Percentiles rank a stretch among this genome's conserved stretches.
phyloP scores from a whole-genome alignment of 495 filamentous ascomycete species.

The Penicillium flavigenum region DNA sequence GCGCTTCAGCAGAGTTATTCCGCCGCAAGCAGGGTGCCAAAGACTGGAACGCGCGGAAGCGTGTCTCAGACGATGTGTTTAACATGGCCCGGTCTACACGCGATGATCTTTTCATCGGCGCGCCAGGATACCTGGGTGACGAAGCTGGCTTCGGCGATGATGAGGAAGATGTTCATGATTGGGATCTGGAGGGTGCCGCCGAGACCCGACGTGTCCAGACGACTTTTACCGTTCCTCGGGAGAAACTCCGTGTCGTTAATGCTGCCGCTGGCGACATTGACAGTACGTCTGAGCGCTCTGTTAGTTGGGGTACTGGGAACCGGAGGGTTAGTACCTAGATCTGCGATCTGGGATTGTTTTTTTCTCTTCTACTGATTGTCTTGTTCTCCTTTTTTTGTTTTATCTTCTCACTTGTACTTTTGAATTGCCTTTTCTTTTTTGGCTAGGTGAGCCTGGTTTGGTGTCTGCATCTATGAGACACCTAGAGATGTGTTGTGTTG shows the following conservation, averaged over 20 bases:
- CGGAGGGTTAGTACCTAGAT: conserved; percentile 15
- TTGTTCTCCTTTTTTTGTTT: not conserved
- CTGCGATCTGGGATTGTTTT: not conserved
- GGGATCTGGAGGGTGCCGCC: conserved; percentile 85
- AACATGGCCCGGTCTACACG: conserved; percentile 23
- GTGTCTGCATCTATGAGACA: not conserved
- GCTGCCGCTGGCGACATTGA: conserved; percentile 42
- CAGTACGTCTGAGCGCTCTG: conserved; percentile 32
- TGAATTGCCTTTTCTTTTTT: not conserved
- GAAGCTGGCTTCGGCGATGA: conserved; percentile 24
- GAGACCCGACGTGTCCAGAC: conserved; percentile 82
- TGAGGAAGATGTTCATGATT: conserved; percentile 70
- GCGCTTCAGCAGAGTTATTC: conserved; percentile 60
- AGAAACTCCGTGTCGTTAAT: conserved; percentile 85
- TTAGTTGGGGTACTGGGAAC: conserved; percentile 28
- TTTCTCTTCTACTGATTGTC: not conserved
- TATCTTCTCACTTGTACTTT: conserved; percentile 13
- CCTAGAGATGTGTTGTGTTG: not conserved
- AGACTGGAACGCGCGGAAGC: conserved; percentile 53
- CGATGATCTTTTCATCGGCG: conserved; percentile 35
- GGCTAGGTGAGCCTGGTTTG: not conserved
- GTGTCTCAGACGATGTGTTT: conserved; percentile 26
- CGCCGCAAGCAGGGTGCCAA: conserved; percentile 56
- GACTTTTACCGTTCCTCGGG: conserved; percentile 89
- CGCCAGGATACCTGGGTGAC: conserved; percentile 31